Evolutionary conservation across 129 eudicot genomes (phyloP).

Genomic region (Helichrysum umbraculigerum): DNA sequence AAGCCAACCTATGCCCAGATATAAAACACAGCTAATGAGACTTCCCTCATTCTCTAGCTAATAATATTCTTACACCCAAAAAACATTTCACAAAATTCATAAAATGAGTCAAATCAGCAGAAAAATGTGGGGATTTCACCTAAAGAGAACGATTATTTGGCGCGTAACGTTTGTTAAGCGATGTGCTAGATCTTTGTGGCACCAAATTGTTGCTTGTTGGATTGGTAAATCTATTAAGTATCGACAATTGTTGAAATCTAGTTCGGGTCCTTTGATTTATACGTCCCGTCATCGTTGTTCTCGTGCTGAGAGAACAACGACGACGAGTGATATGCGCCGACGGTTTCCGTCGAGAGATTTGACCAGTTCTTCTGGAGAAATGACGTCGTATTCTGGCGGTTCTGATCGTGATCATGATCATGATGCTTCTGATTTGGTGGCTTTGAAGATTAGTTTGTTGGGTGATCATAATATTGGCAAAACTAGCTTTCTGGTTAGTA

Average conservation of each 20-base stretch:
- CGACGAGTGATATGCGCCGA: not conserved
- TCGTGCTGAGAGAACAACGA: not conserved
- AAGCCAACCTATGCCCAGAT: not conserved
- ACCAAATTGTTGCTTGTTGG: constrained; percentile 53
- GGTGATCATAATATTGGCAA: constrained; percentile 89
- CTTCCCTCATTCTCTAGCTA: not conserved
- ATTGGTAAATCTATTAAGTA: constrained; percentile 34
- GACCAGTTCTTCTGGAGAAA: constrained; percentile 23
- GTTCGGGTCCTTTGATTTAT: constrained; percentile 22
- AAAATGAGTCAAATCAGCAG: constrained; percentile 39
- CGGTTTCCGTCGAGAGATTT: constrained; percentile 21
- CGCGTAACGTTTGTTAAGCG: constrained; percentile 43
- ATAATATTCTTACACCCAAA: not conserved
- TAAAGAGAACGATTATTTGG: constrained; percentile 41
- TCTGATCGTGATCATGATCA: constrained; percentile 30
- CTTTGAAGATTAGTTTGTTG: constrained; percentile 59
- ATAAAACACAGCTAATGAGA: constrained; percentile 15
- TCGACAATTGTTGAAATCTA: constrained; percentile 31
- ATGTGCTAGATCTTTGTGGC: constrained; percentile 48
- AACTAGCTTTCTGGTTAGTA: constrained; percentile 73
- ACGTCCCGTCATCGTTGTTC: constrained; percentile 5
- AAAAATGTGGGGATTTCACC: constrained; percentile 25
- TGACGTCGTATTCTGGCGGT: constrained; percentile 19
- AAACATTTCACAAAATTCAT: not conserved
- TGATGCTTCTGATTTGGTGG: constrained; percentile 60